Base-by-base conservation (phyloP, 495 filamentous ascomycete genomes). In the Penicillium antarcticum region DNA sequence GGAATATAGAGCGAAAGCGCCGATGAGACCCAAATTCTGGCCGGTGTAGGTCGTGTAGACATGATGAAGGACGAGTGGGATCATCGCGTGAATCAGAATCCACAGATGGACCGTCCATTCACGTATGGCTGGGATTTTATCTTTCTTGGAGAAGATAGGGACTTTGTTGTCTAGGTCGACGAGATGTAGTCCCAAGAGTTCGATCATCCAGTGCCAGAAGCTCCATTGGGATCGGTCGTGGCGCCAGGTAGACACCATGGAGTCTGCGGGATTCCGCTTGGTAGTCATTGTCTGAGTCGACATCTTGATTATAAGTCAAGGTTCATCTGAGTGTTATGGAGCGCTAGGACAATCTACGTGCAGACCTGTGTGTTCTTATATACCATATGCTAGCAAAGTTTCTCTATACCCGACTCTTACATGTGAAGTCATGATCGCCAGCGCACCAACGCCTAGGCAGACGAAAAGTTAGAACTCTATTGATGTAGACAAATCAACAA, bases 221-320 rank as follows among this genome's bases (percentile, higher is more conserved):
- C 13, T 48, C 63, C 63, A 66, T 21, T 63, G 53, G 9, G 55
- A 51, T 51, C 48, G 48, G 45, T 61, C 60, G 8, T 56, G 45
- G 39, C 63, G 63, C 63, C 63, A 66, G 23, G 60, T 66, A 9
- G 63, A 64, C 24, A 50, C 54, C 63, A 66, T 66, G 12, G 63
- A 66, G 16, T 66, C 61, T 14, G 42, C 49, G 10, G 61, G 51
- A 24, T 63, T 57, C 14, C 47, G 49, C 52, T 56, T 59, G 14
- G 2, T 21, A 4, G 38, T 46, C 5, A 31, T 39, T 5, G 34
- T 53, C 13, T 53, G 34, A 0, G 26, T 42, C 17, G 44, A 42
- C 55, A 58, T 58, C 24, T 48, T 51, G 7, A 42, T 11, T 26
- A 17, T 26, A 5, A 14, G 21, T 9, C 4, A 24, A 19, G 13